Evolutionary conservation across 257 asterid genomes (phyloP).

Genomic region (Primulina huaijiensis): DNA sequence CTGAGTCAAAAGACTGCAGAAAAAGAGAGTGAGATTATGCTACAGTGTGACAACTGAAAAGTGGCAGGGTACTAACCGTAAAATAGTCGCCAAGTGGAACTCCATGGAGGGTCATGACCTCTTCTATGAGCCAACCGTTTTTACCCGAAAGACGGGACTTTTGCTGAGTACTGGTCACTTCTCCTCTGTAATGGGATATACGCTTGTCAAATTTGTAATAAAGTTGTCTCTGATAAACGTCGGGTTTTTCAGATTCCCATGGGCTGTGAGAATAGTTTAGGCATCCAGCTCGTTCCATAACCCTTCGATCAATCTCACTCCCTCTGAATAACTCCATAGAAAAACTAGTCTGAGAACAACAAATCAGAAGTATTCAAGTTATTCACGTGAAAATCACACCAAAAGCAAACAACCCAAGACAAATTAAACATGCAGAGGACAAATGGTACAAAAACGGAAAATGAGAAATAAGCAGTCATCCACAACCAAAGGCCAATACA

Average conservation of each 20-base stretch:
- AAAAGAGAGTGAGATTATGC: not conserved
- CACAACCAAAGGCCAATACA: not conserved
- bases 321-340: conserved; percentile 91
- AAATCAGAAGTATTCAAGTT: conserved; percentile 6
- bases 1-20: conserved; percentile 1
- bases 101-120: conserved; percentile 95
- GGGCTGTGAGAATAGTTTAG: conserved; percentile 76
- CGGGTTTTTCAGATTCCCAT: conserved; percentile 90
- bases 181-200: conserved; percentile 81
- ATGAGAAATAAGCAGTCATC: not conserved
- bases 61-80: conserved; percentile 43
- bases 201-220: conserved; percentile 80
- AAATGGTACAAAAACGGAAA: not conserved
- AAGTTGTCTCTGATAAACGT: conserved; percentile 81
- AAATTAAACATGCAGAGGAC: not conserved
- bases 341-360: conserved; percentile 61
- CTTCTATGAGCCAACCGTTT: conserved; percentile 88
- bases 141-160: conserved; percentile 59
- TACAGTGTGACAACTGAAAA: not conserved
- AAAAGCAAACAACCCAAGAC: not conserved
- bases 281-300: conserved; percentile 95
- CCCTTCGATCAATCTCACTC: conserved; percentile 74
- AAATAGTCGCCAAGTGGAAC: conserved; percentile 94
- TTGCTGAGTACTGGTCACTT: conserved; percentile 96
- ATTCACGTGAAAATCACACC: not conserved